Evolutionary conservation across 2,329 filamentous ascomycete species (phyloP).

Genomic region (Sporothrix inflata): DNA sequence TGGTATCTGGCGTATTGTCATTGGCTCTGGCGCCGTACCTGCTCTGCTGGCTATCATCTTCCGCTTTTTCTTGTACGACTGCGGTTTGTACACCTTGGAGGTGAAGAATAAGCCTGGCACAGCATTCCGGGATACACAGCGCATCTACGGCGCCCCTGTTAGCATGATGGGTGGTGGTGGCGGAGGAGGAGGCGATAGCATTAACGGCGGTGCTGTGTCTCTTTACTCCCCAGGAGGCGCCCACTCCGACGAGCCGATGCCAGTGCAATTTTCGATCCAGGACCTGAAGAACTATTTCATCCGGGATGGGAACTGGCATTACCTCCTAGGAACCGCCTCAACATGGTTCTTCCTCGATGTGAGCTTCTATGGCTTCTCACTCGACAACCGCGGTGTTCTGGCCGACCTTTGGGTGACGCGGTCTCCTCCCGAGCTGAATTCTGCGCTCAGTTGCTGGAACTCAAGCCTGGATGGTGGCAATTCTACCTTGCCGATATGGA

Average conservation of each 20-base stretch:
- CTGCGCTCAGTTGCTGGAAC: slow-evolving; percentile 52
- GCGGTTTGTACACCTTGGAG: slow-evolving; percentile 66
- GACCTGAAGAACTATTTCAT: slow-evolving; percentile 58
- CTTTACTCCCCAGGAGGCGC: slow-evolving; percentile 40
- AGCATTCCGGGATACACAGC: slow-evolving; percentile 62
- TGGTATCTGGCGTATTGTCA: slow-evolving; percentile 68
- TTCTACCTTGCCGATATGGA: slow-evolving; percentile 51
- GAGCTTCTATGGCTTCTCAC: slow-evolving; percentile 60
- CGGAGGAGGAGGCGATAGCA: slow-evolving; percentile 10
- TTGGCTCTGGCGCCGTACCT: slow-evolving; percentile 66
- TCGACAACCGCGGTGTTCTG: slow-evolving; percentile 51
- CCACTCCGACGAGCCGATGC: slow-evolving; percentile 41
- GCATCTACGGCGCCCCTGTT: slow-evolving; percentile 54
- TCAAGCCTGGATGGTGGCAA: slow-evolving; percentile 48
- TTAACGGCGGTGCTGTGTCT: slow-evolving; percentile 36
- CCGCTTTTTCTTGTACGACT: slow-evolving; percentile 68
- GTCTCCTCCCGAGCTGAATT: slow-evolving; percentile 41
- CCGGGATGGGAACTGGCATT: slow-evolving; percentile 51
- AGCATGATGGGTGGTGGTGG: slow-evolving; percentile 36
- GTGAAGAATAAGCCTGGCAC: slow-evolving; percentile 64
- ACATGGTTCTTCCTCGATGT: slow-evolving; percentile 60
- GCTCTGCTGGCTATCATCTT: slow-evolving; percentile 67
- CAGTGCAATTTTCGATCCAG: slow-evolving; percentile 53
- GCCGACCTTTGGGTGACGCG: slow-evolving; percentile 50
- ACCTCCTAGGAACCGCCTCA: slow-evolving; percentile 49